Evolutionary conservation across 495 filamentous ascomycete species (phyloP).

Genomic region (Penicillium taxi): DNA sequence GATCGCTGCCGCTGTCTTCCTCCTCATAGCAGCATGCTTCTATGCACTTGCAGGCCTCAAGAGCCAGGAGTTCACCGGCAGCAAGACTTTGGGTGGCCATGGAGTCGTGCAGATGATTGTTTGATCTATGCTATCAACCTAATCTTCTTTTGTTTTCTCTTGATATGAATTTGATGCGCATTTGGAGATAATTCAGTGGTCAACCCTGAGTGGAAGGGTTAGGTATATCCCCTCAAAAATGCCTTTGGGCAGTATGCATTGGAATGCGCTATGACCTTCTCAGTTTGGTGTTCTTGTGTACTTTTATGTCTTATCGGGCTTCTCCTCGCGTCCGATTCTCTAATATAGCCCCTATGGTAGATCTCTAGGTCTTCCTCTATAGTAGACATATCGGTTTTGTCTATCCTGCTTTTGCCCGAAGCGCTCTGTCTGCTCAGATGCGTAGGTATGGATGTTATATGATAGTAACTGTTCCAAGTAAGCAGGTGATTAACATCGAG

Average conservation of each 20-base stretch:
- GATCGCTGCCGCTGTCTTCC: slow-evolving; percentile 77
- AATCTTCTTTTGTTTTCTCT: slow-evolving; percentile 3
- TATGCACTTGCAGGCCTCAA: slow-evolving; percentile 80
- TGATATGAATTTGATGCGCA: not conserved
- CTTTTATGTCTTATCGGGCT: slow-evolving; percentile 24
- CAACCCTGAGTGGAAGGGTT: slow-evolving; percentile 7
- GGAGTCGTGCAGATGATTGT: slow-evolving; percentile 99
- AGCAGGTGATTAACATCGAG: too few species aligned
- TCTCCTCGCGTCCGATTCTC: too few species aligned
- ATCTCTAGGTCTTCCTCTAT: slow-evolving; percentile 5
- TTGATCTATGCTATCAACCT: too few species aligned
- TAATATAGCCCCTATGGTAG: too few species aligned
- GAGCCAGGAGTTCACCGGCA: slow-evolving; percentile 89
- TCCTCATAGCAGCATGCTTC: slow-evolving; percentile 69
- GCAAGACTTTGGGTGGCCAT: slow-evolving; percentile 92
- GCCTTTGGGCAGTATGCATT: slow-evolving; percentile 14
- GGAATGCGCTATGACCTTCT: slow-evolving; percentile 22
- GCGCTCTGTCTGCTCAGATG: too few species aligned
- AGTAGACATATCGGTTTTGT: slow-evolving; percentile 13
- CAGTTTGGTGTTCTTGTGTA: slow-evolving; percentile 17
- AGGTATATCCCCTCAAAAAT: slow-evolving; percentile 12
- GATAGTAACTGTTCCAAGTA: too few species aligned
- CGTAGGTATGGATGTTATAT: too few species aligned
- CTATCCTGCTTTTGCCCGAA: too few species aligned
- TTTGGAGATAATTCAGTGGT: slow-evolving; percentile 2